Percentiles rank a stretch among this genome's conserved stretches.
phyloP scores from a whole-genome alignment of 1,284 basidiomycete species.

The Pyrrhoderma noxium region DNA sequence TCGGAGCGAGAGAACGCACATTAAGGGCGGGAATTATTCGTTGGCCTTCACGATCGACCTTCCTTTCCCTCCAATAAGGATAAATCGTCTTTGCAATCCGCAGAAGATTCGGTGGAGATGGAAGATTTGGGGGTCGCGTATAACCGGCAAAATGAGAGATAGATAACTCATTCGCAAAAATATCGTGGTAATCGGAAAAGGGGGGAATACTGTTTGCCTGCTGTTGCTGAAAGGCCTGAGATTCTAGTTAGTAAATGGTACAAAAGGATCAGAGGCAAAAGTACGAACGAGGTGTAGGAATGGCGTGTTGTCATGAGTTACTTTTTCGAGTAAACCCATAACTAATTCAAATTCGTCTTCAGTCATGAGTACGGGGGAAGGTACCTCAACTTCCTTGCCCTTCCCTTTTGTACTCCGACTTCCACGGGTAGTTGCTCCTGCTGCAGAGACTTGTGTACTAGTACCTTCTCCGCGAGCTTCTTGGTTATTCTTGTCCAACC shows the following conservation, averaged over 20 bases:
- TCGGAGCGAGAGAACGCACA: conserved; percentile 21
- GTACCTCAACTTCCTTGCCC: conserved; percentile 67
- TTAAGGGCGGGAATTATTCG: conserved; percentile 37
- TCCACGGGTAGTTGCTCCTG: conserved; percentile 37
- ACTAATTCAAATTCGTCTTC: conserved; percentile 94
- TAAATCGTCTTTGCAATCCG: conserved; percentile 67
- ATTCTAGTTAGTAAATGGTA: not conserved
- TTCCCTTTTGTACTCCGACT: conserved; percentile 67
- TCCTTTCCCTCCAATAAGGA: conserved; percentile 76
- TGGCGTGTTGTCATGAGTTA: conserved; percentile 86
- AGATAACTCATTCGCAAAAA: conserved; percentile 52
- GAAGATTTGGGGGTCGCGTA: conserved; percentile 54
- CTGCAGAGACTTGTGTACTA: conserved; percentile 58
- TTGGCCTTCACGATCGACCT: conserved; percentile 68
- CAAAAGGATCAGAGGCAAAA: conserved; percentile 2
- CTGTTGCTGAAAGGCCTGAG: conserved; percentile 46
- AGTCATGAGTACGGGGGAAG: conserved; percentile 56
- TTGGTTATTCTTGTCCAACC: conserved; percentile 90
- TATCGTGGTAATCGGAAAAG: conserved; percentile 73
- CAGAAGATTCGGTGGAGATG: conserved; percentile 45
- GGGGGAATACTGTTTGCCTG: conserved; percentile 62
- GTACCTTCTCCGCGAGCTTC: conserved; percentile 82
- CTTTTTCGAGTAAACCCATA: conserved; percentile 91
- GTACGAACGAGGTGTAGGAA: conserved; percentile 81
- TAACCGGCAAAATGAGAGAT: conserved; percentile 57